These are phyloP conservation scores for Acephala macrosclerotiorum DNA, from an alignment of 2,329 filamentous ascomycete species.

Conservation along the genomic window DNA sequence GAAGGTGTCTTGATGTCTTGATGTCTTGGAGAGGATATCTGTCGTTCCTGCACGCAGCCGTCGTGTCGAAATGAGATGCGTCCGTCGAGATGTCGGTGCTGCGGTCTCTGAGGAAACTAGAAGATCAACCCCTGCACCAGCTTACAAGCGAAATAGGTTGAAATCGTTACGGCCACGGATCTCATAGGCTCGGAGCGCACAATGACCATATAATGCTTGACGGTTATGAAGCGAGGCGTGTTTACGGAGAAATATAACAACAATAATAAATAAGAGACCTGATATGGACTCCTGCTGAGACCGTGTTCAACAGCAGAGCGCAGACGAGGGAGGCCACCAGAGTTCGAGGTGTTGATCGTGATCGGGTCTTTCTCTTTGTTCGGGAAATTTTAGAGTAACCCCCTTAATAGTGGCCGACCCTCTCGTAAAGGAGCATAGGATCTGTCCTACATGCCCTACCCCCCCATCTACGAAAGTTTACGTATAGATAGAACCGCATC, in stretches of 20 bases:
- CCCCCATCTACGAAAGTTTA: background rate
- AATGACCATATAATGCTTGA: conserved; percentile 14
- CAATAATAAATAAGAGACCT: conserved; percentile 12
- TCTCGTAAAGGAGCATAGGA: background rate
- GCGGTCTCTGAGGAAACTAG: conserved; percentile 23
- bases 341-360: background rate
- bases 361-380: background rate
- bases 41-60: conserved; percentile 22
- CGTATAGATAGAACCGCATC: background rate
- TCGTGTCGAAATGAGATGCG: conserved; percentile 19
- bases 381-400: conserved; percentile 1
- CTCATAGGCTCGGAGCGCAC: background rate
- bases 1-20: background rate
- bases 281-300: conserved; percentile 1
- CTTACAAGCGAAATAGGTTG: background rate
- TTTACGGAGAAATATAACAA: conserved; percentile 18
- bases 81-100: background rate
- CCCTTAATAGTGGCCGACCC: background rate
- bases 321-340: background rate
- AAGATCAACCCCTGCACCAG: background rate
- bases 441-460: background rate
- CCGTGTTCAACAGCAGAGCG: background rate
- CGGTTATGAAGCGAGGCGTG: conserved; percentile 20
- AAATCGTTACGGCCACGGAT: background rate
- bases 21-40: background rate